Conservation (phyloP, 805 yeast species). For the Candida palmyrensis region DNA sequence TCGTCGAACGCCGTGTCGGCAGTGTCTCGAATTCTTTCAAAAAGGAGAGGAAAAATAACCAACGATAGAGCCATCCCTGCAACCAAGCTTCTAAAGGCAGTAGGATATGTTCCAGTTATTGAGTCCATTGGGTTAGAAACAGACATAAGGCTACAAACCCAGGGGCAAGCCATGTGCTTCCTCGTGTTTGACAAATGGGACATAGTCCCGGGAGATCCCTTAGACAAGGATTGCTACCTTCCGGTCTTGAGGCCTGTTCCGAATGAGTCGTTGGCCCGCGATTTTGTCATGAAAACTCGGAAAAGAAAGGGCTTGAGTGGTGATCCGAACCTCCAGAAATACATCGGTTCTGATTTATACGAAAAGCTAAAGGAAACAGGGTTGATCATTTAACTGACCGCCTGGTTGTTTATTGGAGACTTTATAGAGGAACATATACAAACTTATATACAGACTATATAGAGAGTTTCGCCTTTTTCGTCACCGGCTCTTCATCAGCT, state of each 20-base stretch:
- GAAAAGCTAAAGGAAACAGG: conserved; percentile 50
- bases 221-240: conserved; percentile 58
- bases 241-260: conserved; percentile 78
- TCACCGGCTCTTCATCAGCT: too few species aligned
- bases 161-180: conserved; percentile 72
- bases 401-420: too few species aligned
- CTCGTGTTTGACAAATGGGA: conserved; percentile 69
- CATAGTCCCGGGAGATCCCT: conserved; percentile 85
- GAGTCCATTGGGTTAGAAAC: conserved; percentile 89
- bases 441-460: too few species aligned
- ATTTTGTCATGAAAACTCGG: conserved; percentile 84
- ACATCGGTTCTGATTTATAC: conserved; percentile 58
- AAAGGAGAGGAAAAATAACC: conserved; percentile 60
- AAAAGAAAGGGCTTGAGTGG: conserved; percentile 79
- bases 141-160: conserved; percentile 71
- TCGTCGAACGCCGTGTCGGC: conserved; percentile 41
- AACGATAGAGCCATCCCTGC: conserved; percentile 58
- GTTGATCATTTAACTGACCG: conserved; percentile 18
- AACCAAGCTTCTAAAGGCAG: conserved; percentile 58
- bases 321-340: conserved; percentile 62
- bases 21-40: conserved; percentile 44
- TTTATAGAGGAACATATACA: too few species aligned
- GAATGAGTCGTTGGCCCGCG: conserved; percentile 68
- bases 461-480: too few species aligned
- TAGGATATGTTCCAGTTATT: conserved; percentile 75